Base-by-base conservation (phyloP, 176 grass and related monocot species). In the Cenchrus americanus region DNA sequence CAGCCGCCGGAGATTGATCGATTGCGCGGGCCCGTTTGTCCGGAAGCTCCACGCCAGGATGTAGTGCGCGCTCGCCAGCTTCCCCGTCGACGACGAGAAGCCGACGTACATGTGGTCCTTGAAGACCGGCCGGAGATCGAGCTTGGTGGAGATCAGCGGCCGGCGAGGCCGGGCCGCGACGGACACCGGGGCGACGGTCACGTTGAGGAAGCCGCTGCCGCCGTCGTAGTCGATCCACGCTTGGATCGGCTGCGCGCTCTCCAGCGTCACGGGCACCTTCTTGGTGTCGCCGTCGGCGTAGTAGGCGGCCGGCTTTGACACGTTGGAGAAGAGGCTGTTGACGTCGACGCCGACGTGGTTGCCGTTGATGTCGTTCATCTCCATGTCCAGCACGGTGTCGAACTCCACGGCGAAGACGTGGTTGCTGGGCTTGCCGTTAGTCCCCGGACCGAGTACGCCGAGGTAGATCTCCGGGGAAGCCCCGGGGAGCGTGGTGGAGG, bases 371-470 rank as follows among this genome's bases (percentile, higher is more conserved):
- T 87, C 88, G 78, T 78, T 30, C 22, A 79, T 18, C 43, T 19
- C 24, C 1, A 10, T 15, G 8, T 8, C 46, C 26, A n/a, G 24
- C 61, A 79, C 77, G 2, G 61, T 66, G 61, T 88, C 86, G 73
- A 92, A 88, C 43, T 92, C 90, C 19, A 92, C 66, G 27, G 86
- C 86, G 42, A 92, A 65, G 22, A 92, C 44, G 30, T 86, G 73
- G 77, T 92, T 92, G 50, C 51, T 59, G 26, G 30, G 7, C 24
- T 86, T 81, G 37, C 87, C 86, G 5, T 61, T 69, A 8, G 63
- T 89, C 27, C 15, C 1, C 11, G 17, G 12, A 19, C 66, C 78
- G 47, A 83, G 58, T 19, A 86, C 79, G 57, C 79, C 90, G 14
- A 92, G 87, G 63, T 64, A 92, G 27, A 73, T 51, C 22, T 69